A percentile compares a stretch with the other conserved stretches of the same genome.
phyloP scores from a whole-genome alignment of 352 stramenopile species.

The Porosira glacialis region DNA sequence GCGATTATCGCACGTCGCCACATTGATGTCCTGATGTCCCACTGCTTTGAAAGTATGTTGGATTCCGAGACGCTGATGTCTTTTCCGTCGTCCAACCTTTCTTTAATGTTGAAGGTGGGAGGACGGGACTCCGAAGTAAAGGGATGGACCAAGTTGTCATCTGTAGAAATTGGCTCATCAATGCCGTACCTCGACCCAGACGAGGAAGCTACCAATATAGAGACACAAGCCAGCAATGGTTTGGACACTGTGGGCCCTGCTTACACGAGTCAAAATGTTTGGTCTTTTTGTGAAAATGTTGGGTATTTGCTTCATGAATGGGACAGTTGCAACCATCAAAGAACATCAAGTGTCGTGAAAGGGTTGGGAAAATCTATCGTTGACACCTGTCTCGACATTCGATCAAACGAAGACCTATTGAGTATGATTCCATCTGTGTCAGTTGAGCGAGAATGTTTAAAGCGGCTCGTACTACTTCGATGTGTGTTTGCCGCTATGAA shows the following conservation, averaged over 20 bases:
- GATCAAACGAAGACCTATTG: too few relatives aligned
- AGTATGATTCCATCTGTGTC: too few relatives aligned
- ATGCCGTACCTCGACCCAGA: slow-evolving; percentile 12
- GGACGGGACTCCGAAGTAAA: slow-evolving; percentile 26
- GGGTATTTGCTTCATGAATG: slow-evolving; percentile 7
- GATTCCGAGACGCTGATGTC: slow-evolving; percentile 26
- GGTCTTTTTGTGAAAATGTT: slow-evolving; percentile 34
- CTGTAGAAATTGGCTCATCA: slow-evolving; percentile 4
- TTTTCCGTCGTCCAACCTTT: slow-evolving; percentile 30
- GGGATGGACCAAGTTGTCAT: slow-evolving; percentile 13
- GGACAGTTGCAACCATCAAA: too few relatives aligned
- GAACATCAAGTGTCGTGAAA: too few relatives aligned
- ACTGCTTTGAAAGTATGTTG: slow-evolving; percentile 16
- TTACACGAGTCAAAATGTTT: slow-evolving; percentile 33
- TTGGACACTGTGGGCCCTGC: slow-evolving; percentile 19
- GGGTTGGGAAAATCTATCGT: too few relatives aligned
- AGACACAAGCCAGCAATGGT: slow-evolving; percentile 9
- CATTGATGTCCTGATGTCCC: slow-evolving; percentile 16
- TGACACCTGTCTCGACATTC: too few relatives aligned
- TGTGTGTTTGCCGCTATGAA: too few relatives aligned
- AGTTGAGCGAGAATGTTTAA: too few relatives aligned
- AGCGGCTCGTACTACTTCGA: too few relatives aligned
- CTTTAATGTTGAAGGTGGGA: slow-evolving; percentile 8
- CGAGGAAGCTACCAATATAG: slow-evolving; percentile 24
- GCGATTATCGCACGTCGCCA: slow-evolving; percentile 11